phyloP scores from a whole-genome alignment of 495 filamentous ascomycete genomes.

The Lasiosphaeriaceae sp. region DNA sequence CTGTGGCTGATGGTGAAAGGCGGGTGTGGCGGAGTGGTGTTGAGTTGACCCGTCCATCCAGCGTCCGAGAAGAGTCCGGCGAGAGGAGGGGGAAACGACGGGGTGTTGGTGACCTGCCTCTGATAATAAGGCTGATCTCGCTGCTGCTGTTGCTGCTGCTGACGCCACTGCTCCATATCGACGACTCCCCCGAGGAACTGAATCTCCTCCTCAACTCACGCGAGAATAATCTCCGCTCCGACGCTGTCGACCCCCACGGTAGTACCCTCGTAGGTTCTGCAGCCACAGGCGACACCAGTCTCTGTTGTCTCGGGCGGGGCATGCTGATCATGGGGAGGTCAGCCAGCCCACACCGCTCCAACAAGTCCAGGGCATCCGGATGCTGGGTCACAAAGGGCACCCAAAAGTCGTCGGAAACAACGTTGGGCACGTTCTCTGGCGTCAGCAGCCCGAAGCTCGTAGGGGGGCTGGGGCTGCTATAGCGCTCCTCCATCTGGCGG shows the following conservation, averaged over 20 bases:
- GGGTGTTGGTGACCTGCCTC: neutral
- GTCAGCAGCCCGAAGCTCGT: neutral
- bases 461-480: neutral
- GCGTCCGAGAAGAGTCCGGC: neutral
- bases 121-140: neutral
- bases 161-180: too few species aligned
- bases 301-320: too few species aligned
- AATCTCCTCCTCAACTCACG: too few species aligned
- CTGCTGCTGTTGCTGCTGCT: neutral
- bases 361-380: neutral
- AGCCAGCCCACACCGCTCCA: neutral
- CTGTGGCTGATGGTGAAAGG: neutral
- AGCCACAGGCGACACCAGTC: too few species aligned
- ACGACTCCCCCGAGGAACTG: too few species aligned
- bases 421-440: slow-evolving; percentile 3
- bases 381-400: neutral
- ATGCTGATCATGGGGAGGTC: too few species aligned
- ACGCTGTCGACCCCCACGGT: too few species aligned
- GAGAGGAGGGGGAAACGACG: neutral
- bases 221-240: too few species aligned
- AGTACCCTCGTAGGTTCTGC: too few species aligned
- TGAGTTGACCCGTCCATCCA: neutral
- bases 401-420: slow-evolving; percentile 2
- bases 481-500: neutral
- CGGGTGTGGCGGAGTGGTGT: neutral